Conservation (phyloP, 805 yeast genomes). For the Metschnikowia rubicola region DNA sequence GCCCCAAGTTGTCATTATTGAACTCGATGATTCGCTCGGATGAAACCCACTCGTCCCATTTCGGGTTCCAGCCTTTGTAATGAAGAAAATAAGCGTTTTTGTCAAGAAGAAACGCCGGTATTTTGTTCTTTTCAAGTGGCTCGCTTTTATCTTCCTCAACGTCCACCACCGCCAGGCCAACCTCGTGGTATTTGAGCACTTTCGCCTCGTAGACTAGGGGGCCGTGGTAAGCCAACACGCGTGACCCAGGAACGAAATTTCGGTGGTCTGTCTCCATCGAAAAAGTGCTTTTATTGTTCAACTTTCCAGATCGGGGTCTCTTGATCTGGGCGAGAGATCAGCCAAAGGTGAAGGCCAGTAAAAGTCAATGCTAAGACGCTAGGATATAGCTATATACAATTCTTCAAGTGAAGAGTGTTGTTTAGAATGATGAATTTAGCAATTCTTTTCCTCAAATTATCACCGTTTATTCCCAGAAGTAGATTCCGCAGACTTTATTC, state of each 20-base stretch:
- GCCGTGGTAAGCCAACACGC: conserved; percentile 78
- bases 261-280: neutral
- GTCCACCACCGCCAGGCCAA: conserved; percentile 40
- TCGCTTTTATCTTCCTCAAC: conserved; percentile 39
- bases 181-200: conserved; percentile 60
- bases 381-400: too few relatives aligned
- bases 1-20: conserved; percentile 62
- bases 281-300: neutral
- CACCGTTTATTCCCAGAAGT: too few relatives aligned
- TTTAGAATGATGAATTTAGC: too few relatives aligned
- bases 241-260: conserved; percentile 20
- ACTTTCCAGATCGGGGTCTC: too few relatives aligned
- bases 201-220: conserved; percentile 89
- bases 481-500: too few relatives aligned
- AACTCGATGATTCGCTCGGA: conserved; percentile 62
- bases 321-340: too few relatives aligned
- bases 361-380: too few relatives aligned
- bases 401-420: too few relatives aligned
- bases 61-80: conserved; percentile 91
- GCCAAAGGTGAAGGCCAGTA: too few relatives aligned
- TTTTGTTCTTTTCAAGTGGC: conserved; percentile 28
- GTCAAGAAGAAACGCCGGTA: conserved; percentile 26
- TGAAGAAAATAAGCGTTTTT: conserved; percentile 64
- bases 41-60: conserved; percentile 97
- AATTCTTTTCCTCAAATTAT: too few relatives aligned